phyloP scores from a whole-genome alignment of 805 yeast genomes.

The Maudiozyma saulgeensis region DNA sequence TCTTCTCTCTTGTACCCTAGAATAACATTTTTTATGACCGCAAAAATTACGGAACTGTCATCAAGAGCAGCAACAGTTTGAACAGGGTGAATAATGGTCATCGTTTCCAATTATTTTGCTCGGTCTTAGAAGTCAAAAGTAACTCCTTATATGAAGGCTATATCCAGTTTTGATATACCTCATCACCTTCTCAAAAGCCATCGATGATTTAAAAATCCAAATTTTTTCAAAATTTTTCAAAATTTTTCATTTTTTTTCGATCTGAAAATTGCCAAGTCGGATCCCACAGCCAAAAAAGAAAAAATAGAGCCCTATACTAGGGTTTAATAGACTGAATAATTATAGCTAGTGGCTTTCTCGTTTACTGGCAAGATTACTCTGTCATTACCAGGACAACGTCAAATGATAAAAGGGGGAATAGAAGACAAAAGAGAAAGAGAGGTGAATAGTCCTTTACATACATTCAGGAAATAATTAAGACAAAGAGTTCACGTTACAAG shows the following conservation, averaged over 20 bases:
- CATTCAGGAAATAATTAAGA: too few relatives aligned
- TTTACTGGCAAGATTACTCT: not conserved
- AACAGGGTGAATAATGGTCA: conserved; percentile 56
- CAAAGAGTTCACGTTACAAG: too few relatives aligned
- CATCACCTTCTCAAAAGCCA: too few relatives aligned
- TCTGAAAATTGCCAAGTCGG: not conserved
- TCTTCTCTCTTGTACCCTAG: conserved; percentile 41
- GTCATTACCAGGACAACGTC: not conserved
- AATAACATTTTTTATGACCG: conserved; percentile 50
- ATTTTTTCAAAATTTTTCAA: not conserved
- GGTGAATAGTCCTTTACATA: not conserved
- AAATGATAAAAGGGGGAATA: too few relatives aligned
- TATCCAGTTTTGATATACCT: too few relatives aligned
- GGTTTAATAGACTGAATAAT: too few relatives aligned
- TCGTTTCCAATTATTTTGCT: not conserved
- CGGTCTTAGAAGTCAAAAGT: not conserved
- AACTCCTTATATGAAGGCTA: too few relatives aligned
- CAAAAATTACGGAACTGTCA: conserved; percentile 41
- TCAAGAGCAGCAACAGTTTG: conserved; percentile 43
- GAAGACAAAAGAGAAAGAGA: not conserved
- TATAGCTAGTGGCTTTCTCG: too few relatives aligned
- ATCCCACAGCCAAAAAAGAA: too few relatives aligned
- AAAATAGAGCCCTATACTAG: too few relatives aligned
- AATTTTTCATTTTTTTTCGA: not conserved
- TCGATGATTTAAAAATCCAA: not conserved